Evolutionary conservation across 2,329 filamentous ascomycete species (phyloP), one percentile per base, ranked within the genome.

Genomic region (Aspergillus latus): DNA sequence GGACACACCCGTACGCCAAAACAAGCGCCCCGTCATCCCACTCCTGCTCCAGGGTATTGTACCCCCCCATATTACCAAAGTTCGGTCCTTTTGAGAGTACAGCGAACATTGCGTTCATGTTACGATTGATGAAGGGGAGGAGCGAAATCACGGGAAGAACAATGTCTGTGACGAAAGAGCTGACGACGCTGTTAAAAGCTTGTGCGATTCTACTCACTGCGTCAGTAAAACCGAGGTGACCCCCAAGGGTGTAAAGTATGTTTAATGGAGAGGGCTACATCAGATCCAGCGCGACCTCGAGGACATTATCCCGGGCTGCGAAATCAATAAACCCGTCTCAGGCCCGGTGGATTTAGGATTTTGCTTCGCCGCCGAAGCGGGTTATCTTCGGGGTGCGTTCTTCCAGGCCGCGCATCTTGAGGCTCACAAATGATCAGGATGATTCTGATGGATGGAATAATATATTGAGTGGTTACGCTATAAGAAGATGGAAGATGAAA

Each of bases 41-140:
- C 2, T 88, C 88, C 66, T 88, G 85, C 43, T 83, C 75, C 5
- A 89, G 75, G 1, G 88, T 91, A 64, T 88, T 90, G 72, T 91
- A 91, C 2, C 85, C 84, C 16, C 73, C 69, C 3, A 78, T 73
- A 1, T 75, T 73, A 4, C 51, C 44, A 61, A 80, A 84, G 56
- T 82, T 77, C 2, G 83, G 80, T 0, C 88, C 88, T 0, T 75
- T 67, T 39, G 77, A 80, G 29, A 90, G 72, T 5, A 89, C 82
- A 0, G 87, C 83, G 68, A 91, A 91, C 70, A 89, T 89, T 73
- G 89, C 84, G 66, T 88, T 85, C 66, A 91, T 80, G 67, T 90
- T 90, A 61, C 83, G 83, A 64, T 87, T 82, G 54, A 90, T 74
- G 48, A 88, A 88, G 4, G 89, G 80, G 21, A 91, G 74, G 42